Base-by-base conservation (phyloP, 371 early-diverging fungal genomes). In the Mortierella sp. region DNA sequence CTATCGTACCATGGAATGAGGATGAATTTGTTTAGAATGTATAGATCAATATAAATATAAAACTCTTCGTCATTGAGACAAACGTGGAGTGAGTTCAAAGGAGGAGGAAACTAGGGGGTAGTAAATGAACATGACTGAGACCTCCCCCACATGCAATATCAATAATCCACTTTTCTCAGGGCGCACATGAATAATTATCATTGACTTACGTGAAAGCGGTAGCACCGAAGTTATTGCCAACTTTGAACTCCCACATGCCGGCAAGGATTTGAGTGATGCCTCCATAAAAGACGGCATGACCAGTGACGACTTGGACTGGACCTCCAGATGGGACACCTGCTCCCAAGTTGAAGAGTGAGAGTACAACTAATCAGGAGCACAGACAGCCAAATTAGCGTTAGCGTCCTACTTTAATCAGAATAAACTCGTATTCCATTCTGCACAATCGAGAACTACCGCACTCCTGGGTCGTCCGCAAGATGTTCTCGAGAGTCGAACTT, bases 191-290 rank as follows among this genome's bases (percentile, higher is more conserved):
- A 55, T 28, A 5, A 20, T 10, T 55, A 30, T 28, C 28, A 55
- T 8, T 55, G 26, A 37, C 84, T 72, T 80, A 80, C 80, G 72
- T 72, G 87, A 95, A 95, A 6, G 93, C 94, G 28, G 95, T 94
- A 59, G 93, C 95, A 73, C 94, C 95, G 86, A 95, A 94, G 39
- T 93, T 93, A 78, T 93, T 94, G 68, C 91, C 90, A 26, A 87
- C 85, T 58, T 86, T 87, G 87, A 93, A 94, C 84, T 94, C 94
- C 93, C 93, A 93, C 93, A 95, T 93, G 58, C 95, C 95, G 67
- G 94, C 94, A n/a, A 88, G 75, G 45, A 93, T 75, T 87, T 92
- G 85, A 40, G 73, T 65, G 39, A 60, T 6, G 0, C 76, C 73
- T 47, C 95, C 94, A 78, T 94, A 95, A 78, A 93, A 93, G 68